phyloP scores from a whole-genome alignment of 371 early-diverging fungal genomes.

The Mucor irregularis region DNA sequence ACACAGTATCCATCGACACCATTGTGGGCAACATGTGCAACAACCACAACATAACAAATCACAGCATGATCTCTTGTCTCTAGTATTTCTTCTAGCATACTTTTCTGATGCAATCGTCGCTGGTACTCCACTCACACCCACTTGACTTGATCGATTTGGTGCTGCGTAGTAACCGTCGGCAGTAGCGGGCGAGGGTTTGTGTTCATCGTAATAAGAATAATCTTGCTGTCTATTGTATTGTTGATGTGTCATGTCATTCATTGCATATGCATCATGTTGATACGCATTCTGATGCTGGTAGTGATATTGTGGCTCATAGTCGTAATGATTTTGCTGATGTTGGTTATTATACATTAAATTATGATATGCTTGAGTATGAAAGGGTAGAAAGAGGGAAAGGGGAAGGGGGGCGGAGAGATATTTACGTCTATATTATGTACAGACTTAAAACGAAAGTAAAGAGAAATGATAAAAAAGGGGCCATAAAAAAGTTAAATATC shows the following conservation, averaged over 20 bases:
- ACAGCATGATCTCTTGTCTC: constrained; percentile 25
- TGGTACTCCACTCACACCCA: too few species aligned
- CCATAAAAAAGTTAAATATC: too few species aligned
- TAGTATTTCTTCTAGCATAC: constrained; percentile 5
- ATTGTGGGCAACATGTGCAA: constrained; percentile 47
- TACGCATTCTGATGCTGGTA: neutral
- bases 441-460: too few species aligned
- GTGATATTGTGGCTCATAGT: constrained; percentile 2
- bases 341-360: constrained; percentile 2
- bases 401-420: neutral
- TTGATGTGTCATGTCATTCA: constrained; percentile 14
- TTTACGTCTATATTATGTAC: too few species aligned
- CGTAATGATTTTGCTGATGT: constrained; percentile 8
- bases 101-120: neutral
- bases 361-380: neutral
- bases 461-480: too few species aligned
- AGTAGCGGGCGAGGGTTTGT: neutral
- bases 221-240: neutral
- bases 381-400: neutral
- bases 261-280: constrained; percentile 17
- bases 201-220: constrained; percentile 2
- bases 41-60: constrained; percentile 50
- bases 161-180: constrained; percentile 7
- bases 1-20: constrained; percentile 44
- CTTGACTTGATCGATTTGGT: neutral